A percentile compares a stretch with the other conserved stretches of the same genome.
Evolutionary conservation across 2,329 filamentous ascomycete genomes (phyloP).

Genomic region (Fusarium phyllophilum): DNA sequence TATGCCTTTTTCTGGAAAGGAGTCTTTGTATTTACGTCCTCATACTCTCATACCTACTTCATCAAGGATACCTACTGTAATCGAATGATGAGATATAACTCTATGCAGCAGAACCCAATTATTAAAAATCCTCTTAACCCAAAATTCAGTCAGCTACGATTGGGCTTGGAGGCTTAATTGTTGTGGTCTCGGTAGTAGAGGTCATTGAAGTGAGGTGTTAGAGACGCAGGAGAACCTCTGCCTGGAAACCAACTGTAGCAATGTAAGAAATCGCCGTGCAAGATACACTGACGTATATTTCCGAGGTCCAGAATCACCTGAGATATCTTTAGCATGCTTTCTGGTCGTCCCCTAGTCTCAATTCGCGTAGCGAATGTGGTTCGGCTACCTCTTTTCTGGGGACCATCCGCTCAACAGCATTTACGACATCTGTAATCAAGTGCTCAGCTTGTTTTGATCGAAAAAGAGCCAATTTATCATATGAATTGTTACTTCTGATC

Average conservation of each 20-base stretch:
- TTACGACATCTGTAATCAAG: not conserved
- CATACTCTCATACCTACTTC: fast-evolving
- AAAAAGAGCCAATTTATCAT: too few relatives aligned
- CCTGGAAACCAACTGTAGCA: not conserved
- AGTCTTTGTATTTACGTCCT: too few relatives aligned
- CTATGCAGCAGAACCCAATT: not conserved
- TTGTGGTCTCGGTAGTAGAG: not conserved
- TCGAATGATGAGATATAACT: too few relatives aligned
- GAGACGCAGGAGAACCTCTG: not conserved
- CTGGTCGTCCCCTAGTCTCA: fast-evolving
- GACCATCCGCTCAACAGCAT: not conserved
- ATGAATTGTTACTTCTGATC: fast-evolving
- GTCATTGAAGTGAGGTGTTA: not conserved
- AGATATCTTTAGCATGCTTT: too few relatives aligned
- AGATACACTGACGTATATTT: fast-evolving
- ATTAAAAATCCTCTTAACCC: not conserved
- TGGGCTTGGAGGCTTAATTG: fast-evolving
- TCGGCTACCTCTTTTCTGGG: not conserved
- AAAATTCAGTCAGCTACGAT: fast-evolving
- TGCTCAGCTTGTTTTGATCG: fast-evolving
- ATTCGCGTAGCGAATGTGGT: fast-evolving
- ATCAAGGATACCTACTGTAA: too few relatives aligned
- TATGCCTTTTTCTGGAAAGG: fast-evolving
- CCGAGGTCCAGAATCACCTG: not conserved
- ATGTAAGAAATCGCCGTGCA: not conserved